A percentile compares a stretch with the other conserved stretches of the same genome.
Conservation (phyloP, 1,284 basidiomycete genomes). For the Paramarasmius palmivorus region DNA sequence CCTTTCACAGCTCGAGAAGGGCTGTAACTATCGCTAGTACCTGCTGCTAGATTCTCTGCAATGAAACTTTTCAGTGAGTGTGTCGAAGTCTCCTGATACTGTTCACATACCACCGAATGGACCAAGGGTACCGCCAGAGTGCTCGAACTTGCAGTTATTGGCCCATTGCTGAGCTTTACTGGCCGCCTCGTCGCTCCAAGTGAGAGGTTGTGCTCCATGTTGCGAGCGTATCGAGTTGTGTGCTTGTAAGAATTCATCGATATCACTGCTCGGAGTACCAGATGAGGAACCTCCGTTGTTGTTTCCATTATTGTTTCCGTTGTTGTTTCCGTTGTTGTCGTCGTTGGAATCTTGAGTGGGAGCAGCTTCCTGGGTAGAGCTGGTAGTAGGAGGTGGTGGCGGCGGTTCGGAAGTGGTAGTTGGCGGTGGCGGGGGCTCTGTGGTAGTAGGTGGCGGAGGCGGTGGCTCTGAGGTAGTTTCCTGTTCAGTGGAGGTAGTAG, state of each 20-base stretch:
- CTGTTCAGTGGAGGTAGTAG: background rate
- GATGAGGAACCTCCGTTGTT: slow-evolving; percentile 12
- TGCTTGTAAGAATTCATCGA: slow-evolving; percentile 46
- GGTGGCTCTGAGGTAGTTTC: slow-evolving; percentile 11
- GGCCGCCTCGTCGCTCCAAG: slow-evolving; percentile 58
- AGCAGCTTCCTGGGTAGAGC: slow-evolving; percentile 5
- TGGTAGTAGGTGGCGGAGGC: slow-evolving; percentile 8
- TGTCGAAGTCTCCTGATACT: background rate
- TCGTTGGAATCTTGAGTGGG: slow-evolving; percentile 8
- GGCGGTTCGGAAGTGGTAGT: background rate
- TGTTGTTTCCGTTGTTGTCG: slow-evolving; percentile 1
- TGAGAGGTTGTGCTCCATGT: slow-evolving; percentile 58
- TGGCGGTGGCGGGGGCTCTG: slow-evolving; percentile 10
- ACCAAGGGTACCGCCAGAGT: slow-evolving; percentile 64
- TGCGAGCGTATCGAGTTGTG: slow-evolving; percentile 62
- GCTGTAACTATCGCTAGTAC: slow-evolving; percentile 51
- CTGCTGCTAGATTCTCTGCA: slow-evolving; percentile 70
- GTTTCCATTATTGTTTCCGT: background rate
- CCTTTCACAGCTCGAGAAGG: slow-evolving; percentile 50
- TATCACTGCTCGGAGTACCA: slow-evolving; percentile 33
- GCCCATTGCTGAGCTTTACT: slow-evolving; percentile 65
- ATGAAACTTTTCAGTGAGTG: background rate
- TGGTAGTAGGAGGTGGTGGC: background rate
- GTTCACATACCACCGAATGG: slow-evolving; percentile 52
- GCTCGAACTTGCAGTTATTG: slow-evolving; percentile 58